Conservation (phyloP, 768 basidiomycete genomes). For the Podaxis sp. region DNA sequence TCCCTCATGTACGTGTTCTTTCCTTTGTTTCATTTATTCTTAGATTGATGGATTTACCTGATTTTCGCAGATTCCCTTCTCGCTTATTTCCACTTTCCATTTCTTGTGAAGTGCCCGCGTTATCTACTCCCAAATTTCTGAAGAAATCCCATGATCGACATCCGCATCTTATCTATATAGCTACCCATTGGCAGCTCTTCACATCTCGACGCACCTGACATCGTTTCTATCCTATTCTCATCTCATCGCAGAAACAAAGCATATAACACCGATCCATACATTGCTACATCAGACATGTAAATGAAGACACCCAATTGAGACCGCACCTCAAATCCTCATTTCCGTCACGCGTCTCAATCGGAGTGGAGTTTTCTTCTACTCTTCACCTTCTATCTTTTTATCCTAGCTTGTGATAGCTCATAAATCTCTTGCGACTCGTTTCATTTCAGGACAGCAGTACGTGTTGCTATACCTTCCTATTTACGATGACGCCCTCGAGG, state of each 20-base stretch:
- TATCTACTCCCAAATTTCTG: not conserved
- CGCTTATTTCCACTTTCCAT: not conserved
- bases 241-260: not conserved
- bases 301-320: not conserved
- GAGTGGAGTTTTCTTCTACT: not conserved
- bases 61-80: not conserved
- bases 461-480: not conserved
- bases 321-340: slow-evolving; percentile 4
- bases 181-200: not conserved
- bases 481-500: not conserved
- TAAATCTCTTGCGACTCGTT: not conserved
- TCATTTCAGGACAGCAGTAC: not conserved
- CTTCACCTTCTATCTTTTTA: not conserved
- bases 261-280: not conserved
- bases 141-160: not conserved
- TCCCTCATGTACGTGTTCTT: slow-evolving; percentile 8
- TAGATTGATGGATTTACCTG: not conserved
- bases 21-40: slow-evolving; percentile 2
- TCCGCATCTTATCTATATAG: not conserved
- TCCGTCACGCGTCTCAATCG: slow-evolving; percentile 5
- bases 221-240: not conserved
- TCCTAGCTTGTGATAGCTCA: not conserved
- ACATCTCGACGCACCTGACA: slow-evolving; percentile 1
- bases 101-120: not conserved
- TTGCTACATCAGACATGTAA: not conserved